Evolutionary conservation across 495 filamentous ascomycete genomes (phyloP).

Genomic region (Hypoxylon lienhwacheense): DNA sequence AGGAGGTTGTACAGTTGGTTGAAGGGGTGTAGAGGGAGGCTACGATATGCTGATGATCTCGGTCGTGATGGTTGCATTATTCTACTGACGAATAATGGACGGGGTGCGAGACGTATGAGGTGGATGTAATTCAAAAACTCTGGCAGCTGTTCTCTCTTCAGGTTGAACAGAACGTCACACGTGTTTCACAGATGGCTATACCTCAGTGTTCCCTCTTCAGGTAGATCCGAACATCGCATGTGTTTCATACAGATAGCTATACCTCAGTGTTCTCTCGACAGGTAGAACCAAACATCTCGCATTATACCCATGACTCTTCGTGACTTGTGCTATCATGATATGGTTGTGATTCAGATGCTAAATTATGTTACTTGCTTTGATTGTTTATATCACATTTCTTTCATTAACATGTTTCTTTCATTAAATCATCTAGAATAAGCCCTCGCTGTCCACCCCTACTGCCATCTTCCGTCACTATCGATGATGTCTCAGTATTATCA

Average conservation of each 20-base stretch:
- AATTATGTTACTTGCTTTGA: not conserved
- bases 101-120: slow-evolving; percentile 9
- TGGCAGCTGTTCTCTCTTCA: no score
- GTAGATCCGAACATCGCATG: no score
- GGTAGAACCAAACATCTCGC: no score
- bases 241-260: no score
- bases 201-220: no score
- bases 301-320: no score
- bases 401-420: slow-evolving; percentile 39
- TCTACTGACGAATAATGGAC: no score
- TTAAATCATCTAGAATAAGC: slow-evolving; percentile 56
- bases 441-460: slow-evolving; percentile 61
- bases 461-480: slow-evolving; percentile 63
- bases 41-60: slow-evolving; percentile 26
- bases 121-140: not conserved
- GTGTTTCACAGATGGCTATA: no score
- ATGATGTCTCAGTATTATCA: slow-evolving; percentile 7
- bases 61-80: slow-evolving; percentile 1
- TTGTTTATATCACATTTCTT: not conserved
- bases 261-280: no score
- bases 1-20: slow-evolving; percentile 21
- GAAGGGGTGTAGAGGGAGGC: slow-evolving; percentile 1
- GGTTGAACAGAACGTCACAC: no score
- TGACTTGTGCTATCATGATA: no score
- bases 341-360: no score